Evolutionary conservation across 305 asterid species (phyloP).

Genomic region (Solanum aculeatissimum): DNA sequence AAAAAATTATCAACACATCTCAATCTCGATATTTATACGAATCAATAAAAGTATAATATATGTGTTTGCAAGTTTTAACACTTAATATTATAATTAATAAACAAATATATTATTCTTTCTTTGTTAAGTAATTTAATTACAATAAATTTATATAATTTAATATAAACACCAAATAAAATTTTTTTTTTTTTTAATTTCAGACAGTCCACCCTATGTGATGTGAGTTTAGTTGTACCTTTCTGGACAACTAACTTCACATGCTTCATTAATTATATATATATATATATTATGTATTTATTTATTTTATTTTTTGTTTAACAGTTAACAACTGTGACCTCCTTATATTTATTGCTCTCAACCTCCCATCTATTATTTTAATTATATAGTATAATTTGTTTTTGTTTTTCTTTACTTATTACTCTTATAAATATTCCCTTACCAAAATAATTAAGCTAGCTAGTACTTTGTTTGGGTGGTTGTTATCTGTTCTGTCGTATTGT

Average conservation of each 20-base stretch:
- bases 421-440: background rate
- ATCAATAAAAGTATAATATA: no score
- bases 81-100: no score
- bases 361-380: background rate
- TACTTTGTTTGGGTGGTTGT: no score
- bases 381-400: background rate
- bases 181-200: background rate
- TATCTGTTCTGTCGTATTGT: no score
- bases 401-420: background rate
- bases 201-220: background rate
- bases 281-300: background rate
- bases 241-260: background rate
- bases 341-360: background rate
- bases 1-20: fast-evolving
- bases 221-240: background rate
- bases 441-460: background rate
- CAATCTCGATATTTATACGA: no score
- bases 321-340: background rate
- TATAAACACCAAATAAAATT: background rate
- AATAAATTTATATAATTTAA: no score
- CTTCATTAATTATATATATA: background rate
- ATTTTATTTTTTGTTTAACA: background rate
- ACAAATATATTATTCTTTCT: no score
- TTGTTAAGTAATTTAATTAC: no score
- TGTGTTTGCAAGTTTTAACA: no score